These are phyloP conservation scores for Candida endomychidarum DNA, from an alignment of 805 yeast species.

Conservation along the genomic window DNA sequence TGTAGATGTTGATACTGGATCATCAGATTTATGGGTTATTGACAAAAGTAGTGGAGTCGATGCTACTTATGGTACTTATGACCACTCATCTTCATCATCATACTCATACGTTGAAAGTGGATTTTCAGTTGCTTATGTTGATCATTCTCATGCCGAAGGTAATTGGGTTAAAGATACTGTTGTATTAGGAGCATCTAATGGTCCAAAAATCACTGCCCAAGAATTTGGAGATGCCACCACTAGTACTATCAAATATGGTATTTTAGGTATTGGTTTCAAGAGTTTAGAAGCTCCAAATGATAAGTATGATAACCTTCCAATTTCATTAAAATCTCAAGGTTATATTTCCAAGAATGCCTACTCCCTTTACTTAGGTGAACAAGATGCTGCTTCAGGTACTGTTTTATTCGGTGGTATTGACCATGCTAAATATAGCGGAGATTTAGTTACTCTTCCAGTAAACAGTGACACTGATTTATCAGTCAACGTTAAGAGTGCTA, in stretches of 20 bases:
- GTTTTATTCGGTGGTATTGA: slow-evolving; percentile 37
- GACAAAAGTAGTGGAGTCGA: slow-evolving; percentile 7
- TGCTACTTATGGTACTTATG: slow-evolving; percentile 37
- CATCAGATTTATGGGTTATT: slow-evolving; percentile 30
- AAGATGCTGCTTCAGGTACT: slow-evolving; percentile 22
- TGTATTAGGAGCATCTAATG: slow-evolving; percentile 6
- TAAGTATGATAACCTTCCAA: slow-evolving; percentile 38
- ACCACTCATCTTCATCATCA: slow-evolving; percentile 29
- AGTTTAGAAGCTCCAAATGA: slow-evolving; percentile 11
- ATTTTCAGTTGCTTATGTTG: slow-evolving; percentile 48
- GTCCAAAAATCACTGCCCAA: slow-evolving; percentile 1
- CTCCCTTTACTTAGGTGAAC: slow-evolving; percentile 33
- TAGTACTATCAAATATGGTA: slow-evolving; percentile 12
- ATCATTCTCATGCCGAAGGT: slow-evolving; percentile 41
- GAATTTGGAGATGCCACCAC: slow-evolving; percentile 24
- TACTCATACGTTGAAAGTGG: slow-evolving; percentile 30
- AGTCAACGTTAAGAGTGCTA: slow-evolving; percentile 41
- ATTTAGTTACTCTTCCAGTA: slow-evolving; percentile 23
- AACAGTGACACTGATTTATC: slow-evolving; percentile 35
- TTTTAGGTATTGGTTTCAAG: slow-evolving; percentile 21
- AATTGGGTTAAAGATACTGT: slow-evolving; percentile 19
- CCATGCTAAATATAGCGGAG: slow-evolving; percentile 24
- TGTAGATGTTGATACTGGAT: slow-evolving; percentile 28
- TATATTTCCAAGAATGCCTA: slow-evolving; percentile 34
- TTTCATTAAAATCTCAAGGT: slow-evolving; percentile 32